These are phyloP conservation scores for Pholiota molesta DNA, from an alignment of 768 basidiomycete species.

Conservation along the genomic window DNA sequence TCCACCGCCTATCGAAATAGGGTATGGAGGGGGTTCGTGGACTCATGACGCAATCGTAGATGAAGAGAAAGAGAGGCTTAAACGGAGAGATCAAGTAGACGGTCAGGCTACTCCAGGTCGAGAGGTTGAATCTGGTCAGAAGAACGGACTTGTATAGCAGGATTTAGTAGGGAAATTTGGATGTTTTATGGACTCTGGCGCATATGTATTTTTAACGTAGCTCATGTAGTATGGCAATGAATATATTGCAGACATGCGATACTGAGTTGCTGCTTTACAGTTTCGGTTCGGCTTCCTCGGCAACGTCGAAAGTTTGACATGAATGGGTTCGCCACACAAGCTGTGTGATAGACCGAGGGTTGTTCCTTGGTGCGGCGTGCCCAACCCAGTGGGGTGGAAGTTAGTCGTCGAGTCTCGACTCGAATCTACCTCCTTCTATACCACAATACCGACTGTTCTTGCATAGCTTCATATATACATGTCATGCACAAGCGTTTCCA, in stretches of 20 bases:
- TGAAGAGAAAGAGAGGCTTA: conserved; percentile 36
- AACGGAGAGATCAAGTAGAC: conserved; percentile 17
- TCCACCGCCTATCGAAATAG: conserved; percentile 28
- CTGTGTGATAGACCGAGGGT: neutral
- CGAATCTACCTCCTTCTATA: neutral
- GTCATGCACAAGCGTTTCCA: conserved; percentile 65
- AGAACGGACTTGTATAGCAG: neutral
- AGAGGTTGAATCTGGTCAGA: neutral
- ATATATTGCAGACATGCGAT: neutral
- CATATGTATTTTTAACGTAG: neutral
- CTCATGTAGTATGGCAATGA: neutral
- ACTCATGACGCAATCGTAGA: conserved; percentile 33
- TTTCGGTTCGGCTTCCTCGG: no score
- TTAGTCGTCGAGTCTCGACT: neutral
- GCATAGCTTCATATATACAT: conserved; percentile 28
- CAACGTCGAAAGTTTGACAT: neutral
- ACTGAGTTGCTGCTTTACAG: no score
- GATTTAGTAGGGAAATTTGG: neutral
- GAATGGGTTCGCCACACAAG: neutral
- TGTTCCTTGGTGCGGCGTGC: neutral
- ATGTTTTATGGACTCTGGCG: neutral
- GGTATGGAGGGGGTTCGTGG: conserved; percentile 41
- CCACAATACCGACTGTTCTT: neutral
- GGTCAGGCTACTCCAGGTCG: neutral
- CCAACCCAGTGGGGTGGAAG: neutral